Base-by-base conservation (phyloP, 805 yeast genomes). In the Nakazawaea ishiwadae region DNA sequence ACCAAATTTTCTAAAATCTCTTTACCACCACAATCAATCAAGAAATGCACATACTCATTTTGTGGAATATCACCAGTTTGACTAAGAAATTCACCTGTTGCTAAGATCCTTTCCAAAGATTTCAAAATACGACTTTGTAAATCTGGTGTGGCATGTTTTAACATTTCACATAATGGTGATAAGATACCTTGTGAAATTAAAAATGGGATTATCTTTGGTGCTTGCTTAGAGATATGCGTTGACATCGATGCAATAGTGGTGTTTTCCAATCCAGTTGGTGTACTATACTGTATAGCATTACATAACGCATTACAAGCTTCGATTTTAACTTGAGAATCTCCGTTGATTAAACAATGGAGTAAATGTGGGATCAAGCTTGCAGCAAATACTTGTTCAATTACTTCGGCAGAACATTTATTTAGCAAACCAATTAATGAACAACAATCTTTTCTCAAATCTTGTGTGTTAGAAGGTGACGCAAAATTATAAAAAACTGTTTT, bases 271-370 rank as follows among this genome's bases (percentile, higher is more conserved):
- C 26, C 31, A 6, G 35, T 35, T 19, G 45, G 23, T 5, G 18
- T 17, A 33, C 39, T 33, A 27, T 31, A 42, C 18, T 42, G 45
- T 16, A 42, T 42, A 8, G 45, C 42, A 34, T 42, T 42, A 24
- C 45, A 42, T 7, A 42, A 23, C 3, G 45, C 41, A 26, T 34
- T 31, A 23, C 45, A 42, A 3, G 42, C 35, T 21, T 42, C 45
- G 12, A 28, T 31, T 29, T 29, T 37, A 9, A 37, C 15, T 7
- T 17, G 21, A 4, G 15, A 14, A 11, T 15, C 15, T 17, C 45
- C 39, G 15, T 37, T 31, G 12, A 17, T 33, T 27, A 42, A 34
- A 12, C 31, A 37, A 28, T 42, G 45, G 11, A 42, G 37, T 27
- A 42, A 37, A 37, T 37, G 42, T 16, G 45, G 45, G 1, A 42